A percentile compares a stretch with the other conserved stretches of the same genome.
Conservation (phyloP, 2,329 filamentous ascomycete genomes). For the Neofusicoccum parvum region DNA sequence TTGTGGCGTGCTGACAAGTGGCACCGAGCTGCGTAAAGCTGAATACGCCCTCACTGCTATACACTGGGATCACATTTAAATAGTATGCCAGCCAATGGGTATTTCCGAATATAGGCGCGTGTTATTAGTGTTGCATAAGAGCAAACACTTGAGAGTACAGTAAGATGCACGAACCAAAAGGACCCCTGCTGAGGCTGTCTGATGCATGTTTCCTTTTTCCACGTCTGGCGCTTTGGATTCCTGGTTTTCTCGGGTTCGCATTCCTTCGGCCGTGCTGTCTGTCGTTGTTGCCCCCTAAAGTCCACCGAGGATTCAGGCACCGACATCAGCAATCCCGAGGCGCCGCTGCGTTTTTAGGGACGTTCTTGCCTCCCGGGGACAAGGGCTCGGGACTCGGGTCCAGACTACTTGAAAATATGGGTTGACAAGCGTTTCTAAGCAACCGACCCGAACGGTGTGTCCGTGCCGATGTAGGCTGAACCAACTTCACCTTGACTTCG, state of each 20-base stretch:
- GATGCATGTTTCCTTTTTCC: background rate
- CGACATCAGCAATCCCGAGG: background rate
- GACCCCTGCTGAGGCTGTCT: background rate
- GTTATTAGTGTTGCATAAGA: too few relatives aligned
- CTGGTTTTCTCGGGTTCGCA: background rate
- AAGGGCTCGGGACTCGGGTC: background rate
- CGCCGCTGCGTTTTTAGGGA: background rate
- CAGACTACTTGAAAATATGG: background rate
- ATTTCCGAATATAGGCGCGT: too few relatives aligned
- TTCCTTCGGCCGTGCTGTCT: background rate
- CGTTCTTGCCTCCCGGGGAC: background rate
- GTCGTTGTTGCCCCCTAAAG: background rate
- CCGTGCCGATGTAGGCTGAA: background rate
- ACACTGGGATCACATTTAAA: background rate
- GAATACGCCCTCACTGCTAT: background rate
- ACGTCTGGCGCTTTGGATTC: background rate
- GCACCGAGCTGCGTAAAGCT: background rate
- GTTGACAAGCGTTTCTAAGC: background rate
- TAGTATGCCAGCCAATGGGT: too few relatives aligned
- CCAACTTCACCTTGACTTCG: background rate
- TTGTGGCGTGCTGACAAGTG: background rate
- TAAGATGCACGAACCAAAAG: too few relatives aligned
- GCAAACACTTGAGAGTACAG: too few relatives aligned
- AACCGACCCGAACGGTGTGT: background rate
- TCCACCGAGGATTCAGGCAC: background rate